phyloP scores from a whole-genome alignment of 2,329 filamentous ascomycete species.

The Ramularia collo-cygni region DNA sequence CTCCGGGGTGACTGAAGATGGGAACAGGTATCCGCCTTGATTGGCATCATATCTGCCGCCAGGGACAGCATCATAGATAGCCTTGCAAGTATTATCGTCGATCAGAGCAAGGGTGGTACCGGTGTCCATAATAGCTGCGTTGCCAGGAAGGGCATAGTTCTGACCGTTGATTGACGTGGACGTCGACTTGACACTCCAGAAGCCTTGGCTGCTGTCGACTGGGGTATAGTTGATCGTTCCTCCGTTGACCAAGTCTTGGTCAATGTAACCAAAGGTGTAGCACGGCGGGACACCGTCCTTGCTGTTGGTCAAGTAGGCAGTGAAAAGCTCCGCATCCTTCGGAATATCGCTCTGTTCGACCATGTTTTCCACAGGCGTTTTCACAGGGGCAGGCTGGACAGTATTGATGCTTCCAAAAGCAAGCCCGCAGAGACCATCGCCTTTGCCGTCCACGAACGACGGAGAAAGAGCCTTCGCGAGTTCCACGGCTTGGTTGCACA shows the following conservation, averaged over 20 bases:
- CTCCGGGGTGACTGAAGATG: conserved; percentile 44
- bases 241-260: conserved; percentile 49
- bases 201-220: conserved; percentile 58
- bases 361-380: conserved; percentile 65
- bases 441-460: conserved; percentile 49
- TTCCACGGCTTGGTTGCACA: conserved; percentile 59
- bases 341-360: conserved; percentile 52
- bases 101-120: conserved; percentile 63
- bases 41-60: conserved; percentile 42
- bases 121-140: conserved; percentile 65
- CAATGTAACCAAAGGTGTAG: conserved; percentile 69
- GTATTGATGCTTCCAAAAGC: conserved; percentile 50
- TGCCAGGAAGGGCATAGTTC: conserved; percentile 44
- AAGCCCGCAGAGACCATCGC: conserved; percentile 61
- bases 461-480: conserved; percentile 53
- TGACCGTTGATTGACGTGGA: conserved; percentile 52
- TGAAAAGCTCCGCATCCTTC: conserved; percentile 52
- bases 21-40: conserved; percentile 53
- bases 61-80: conserved; percentile 58
- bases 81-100: conserved; percentile 53
- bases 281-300: conserved; percentile 47
- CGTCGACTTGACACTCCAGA: conserved; percentile 59
- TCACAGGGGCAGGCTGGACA: conserved; percentile 42
- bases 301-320: conserved; percentile 54
- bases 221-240: conserved; percentile 45